These are phyloP conservation scores for Haplosporangium sp. DNA, from an alignment of 371 early-diverging fungal genomes.

Conservation along the genomic window DNA sequence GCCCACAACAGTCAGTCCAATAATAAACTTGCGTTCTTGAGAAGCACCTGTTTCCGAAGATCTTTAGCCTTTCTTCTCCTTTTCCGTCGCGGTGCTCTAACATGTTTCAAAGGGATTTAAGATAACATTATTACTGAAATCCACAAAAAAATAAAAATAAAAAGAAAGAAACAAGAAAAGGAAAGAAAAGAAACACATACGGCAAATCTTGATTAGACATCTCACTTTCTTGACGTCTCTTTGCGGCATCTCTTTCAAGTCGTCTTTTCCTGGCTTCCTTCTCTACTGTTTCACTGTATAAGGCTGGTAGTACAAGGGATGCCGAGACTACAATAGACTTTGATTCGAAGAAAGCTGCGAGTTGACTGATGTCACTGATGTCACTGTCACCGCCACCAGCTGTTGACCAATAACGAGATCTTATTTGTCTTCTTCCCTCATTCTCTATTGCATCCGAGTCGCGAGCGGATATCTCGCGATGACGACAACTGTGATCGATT, in stretches of 20 bases:
- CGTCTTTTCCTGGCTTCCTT: constrained; percentile 19
- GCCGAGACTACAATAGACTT: neutral
- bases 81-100: constrained; percentile 5
- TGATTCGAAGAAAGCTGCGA: neutral
- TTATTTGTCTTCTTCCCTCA: neutral
- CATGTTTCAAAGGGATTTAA: neutral
- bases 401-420: neutral
- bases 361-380: neutral
- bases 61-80: constrained; percentile 26
- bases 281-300: constrained; percentile 13
- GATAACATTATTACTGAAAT: neutral
- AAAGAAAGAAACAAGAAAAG: neutral
- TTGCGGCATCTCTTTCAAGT: constrained; percentile 15
- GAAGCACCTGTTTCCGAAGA: constrained; percentile 18
- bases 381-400: neutral
- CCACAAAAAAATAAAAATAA: no score
- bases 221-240: constrained; percentile 10
- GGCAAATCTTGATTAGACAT: neutral
- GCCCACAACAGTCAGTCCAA: constrained; percentile 6
- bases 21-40: constrained; percentile 26
- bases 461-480: neutral
- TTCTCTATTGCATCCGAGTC: neutral
- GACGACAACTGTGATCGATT: neutral
- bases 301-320: neutral
- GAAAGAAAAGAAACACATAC: neutral